Conservation (phyloP, 768 basidiomycete species). For the Hysterangium stoloniferum region DNA sequence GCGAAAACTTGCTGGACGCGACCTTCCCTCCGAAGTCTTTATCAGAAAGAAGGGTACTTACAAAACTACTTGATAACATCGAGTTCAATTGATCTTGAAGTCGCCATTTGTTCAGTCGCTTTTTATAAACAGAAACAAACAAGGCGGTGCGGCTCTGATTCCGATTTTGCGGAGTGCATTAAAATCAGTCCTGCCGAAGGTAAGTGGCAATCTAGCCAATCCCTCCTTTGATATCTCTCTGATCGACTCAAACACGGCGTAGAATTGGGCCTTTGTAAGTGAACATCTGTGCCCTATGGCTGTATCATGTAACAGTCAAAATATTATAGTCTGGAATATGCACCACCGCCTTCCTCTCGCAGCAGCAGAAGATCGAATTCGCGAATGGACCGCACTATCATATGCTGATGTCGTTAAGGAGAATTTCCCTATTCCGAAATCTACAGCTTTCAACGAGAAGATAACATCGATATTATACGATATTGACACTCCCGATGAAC, state of each 20-base stretch:
- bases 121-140: constrained; percentile 68
- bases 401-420: no score
- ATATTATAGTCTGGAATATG: constrained; percentile 63
- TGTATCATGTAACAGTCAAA: background rate
- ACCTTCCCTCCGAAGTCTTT: constrained; percentile 66
- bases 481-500: constrained; percentile 65
- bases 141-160: constrained; percentile 44
- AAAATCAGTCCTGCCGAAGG: constrained; percentile 67
- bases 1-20: constrained; percentile 57
- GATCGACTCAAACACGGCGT: background rate
- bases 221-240: background rate
- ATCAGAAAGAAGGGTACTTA: constrained; percentile 68
- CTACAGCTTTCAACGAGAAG: constrained; percentile 18
- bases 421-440: constrained; percentile 36
- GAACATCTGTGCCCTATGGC: background rate
- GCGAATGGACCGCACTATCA: constrained; percentile 41
- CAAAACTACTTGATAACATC: background rate
- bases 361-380: constrained; percentile 52
- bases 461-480: constrained; percentile 21
- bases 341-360: constrained; percentile 50
- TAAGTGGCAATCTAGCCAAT: constrained; percentile 25
- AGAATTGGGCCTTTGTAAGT: constrained; percentile 70
- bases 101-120: constrained; percentile 37
- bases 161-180: constrained; percentile 44
- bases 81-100: background rate